These are phyloP conservation scores for Reticulascus tulasneorum DNA, from an alignment of 2,329 filamentous ascomycete genomes.

Conservation along the genomic window DNA sequence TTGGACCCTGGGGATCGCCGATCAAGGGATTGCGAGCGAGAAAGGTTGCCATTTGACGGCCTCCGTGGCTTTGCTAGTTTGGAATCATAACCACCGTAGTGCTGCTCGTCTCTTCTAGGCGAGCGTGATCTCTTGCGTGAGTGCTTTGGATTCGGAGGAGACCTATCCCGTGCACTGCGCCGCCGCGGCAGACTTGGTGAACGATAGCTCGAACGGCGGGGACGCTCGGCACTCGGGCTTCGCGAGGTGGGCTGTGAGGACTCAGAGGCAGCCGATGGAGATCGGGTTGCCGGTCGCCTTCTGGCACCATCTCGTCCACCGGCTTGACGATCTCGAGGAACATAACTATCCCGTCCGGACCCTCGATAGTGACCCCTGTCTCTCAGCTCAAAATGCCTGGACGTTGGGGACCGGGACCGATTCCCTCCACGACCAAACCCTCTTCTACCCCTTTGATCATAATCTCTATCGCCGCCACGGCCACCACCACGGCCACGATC, in stretches of 20 bases:
- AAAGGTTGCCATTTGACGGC: conserved; percentile 19
- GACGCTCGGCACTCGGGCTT: conserved; percentile 23
- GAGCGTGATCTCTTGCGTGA: conserved; percentile 38
- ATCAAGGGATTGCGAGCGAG: conserved; percentile 32
- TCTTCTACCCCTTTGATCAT: conserved; percentile 38
- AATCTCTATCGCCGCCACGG: conserved; percentile 49
- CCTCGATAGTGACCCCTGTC: conserved; percentile 36
- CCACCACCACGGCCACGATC: conserved; percentile 49
- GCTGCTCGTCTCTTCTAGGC: conserved; percentile 23
- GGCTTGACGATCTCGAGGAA: conserved; percentile 45
- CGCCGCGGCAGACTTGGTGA: conserved; percentile 30
- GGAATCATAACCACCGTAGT: conserved; percentile 18
- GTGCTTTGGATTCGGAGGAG: conserved; percentile 24
- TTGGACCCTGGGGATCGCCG: conserved; percentile 41
- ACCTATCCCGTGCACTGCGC: conserved; percentile 25
- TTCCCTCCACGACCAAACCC: conserved; percentile 40
- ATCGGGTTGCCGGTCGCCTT: conserved; percentile 29
- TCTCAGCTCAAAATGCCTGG: conserved; percentile 37
- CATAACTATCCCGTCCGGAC: conserved; percentile 46
- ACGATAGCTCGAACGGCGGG: conserved; percentile 22
- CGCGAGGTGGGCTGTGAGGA: conserved; percentile 30
- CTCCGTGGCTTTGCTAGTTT: conserved; percentile 15
- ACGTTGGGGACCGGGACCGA: conserved; percentile 45
- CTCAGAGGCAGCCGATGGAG: conserved; percentile 26
- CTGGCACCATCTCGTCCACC: conserved; percentile 36